These are phyloP conservation scores for Tolypocladium album DNA, from an alignment of 2,329 filamentous ascomycete species.

Conservation along the genomic window DNA sequence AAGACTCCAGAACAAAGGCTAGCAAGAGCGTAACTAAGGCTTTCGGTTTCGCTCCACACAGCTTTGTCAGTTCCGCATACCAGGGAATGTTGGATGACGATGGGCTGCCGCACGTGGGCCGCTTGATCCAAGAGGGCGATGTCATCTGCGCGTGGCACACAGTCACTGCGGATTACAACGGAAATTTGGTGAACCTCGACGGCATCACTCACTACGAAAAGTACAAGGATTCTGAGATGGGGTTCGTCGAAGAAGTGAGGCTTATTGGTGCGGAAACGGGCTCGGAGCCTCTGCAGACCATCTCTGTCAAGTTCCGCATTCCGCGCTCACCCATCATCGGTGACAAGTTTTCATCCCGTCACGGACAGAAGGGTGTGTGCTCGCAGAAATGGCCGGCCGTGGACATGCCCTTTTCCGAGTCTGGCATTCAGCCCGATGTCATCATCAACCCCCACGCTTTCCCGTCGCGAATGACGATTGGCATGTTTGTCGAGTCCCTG, in stretches of 20 bases:
- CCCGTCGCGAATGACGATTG: slow-evolving; percentile 98
- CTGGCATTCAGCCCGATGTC: slow-evolving; percentile 90
- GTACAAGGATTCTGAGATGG: slow-evolving; percentile 86
- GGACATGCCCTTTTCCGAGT: slow-evolving; percentile 96
- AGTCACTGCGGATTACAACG: slow-evolving; percentile 69
- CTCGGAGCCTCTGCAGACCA: slow-evolving; percentile 71
- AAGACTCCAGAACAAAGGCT: slow-evolving; percentile 59
- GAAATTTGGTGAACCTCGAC: slow-evolving; percentile 75
- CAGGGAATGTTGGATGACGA: slow-evolving; percentile 73
- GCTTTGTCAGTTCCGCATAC: slow-evolving; percentile 58
- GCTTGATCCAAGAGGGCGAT: slow-evolving; percentile 68
- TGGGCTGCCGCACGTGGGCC: slow-evolving; percentile 73
- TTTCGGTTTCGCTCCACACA: slow-evolving; percentile 81
- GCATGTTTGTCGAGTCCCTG: slow-evolving; percentile 96
- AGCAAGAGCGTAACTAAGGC: slow-evolving; percentile 65
- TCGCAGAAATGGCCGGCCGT: slow-evolving; percentile 91
- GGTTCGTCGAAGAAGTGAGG: slow-evolving; percentile 86
- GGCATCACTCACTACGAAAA: slow-evolving; percentile 79
- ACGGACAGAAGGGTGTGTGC: slow-evolving; percentile 95
- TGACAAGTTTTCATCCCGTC: slow-evolving; percentile 97
- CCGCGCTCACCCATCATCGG: slow-evolving; percentile 87
- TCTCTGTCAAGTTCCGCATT: slow-evolving; percentile 88
- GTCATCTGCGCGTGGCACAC: slow-evolving; percentile 83
- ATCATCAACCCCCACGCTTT: slow-evolving; percentile 99
- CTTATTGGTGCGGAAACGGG: slow-evolving; percentile 79